phyloP scores from a whole-genome alignment of 306 rosid genomes.

The Pyrus pyrifolia region DNA sequence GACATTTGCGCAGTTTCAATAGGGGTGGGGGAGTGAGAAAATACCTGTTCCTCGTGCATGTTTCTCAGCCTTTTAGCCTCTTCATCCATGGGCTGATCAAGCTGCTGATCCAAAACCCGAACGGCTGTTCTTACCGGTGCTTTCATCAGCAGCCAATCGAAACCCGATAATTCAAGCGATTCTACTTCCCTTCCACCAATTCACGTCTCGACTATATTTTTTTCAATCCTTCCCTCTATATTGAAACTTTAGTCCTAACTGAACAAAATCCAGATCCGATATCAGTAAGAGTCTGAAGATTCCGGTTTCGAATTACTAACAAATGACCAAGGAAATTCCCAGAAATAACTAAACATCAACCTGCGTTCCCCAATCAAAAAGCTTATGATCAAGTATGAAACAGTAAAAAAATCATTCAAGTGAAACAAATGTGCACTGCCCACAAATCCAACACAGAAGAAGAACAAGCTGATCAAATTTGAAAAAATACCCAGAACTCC shows the following conservation, averaged over 20 bases:
- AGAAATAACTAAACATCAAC: not conserved
- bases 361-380: not conserved
- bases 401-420: not conserved
- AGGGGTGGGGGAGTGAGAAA: not conserved
- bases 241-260: not conserved
- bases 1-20: too few relatives aligned
- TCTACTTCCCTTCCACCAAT: not conserved
- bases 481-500: not conserved
- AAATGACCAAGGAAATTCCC: not conserved
- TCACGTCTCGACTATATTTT: not conserved
- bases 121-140: not conserved
- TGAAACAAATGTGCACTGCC: not conserved
- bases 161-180: not conserved
- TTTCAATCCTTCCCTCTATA: not conserved
- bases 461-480: not conserved
- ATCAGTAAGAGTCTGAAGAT: not conserved
- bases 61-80: not conserved
- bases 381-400: not conserved
- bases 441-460: not conserved
- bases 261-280: not conserved
- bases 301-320: not conserved
- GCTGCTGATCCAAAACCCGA: not conserved
- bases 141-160: not conserved
- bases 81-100: constrained; percentile 1
- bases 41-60: not conserved